These are phyloP conservation scores for Globisporangium nodosum DNA, from an alignment of 352 stramenopile species.

Conservation along the genomic window DNA sequence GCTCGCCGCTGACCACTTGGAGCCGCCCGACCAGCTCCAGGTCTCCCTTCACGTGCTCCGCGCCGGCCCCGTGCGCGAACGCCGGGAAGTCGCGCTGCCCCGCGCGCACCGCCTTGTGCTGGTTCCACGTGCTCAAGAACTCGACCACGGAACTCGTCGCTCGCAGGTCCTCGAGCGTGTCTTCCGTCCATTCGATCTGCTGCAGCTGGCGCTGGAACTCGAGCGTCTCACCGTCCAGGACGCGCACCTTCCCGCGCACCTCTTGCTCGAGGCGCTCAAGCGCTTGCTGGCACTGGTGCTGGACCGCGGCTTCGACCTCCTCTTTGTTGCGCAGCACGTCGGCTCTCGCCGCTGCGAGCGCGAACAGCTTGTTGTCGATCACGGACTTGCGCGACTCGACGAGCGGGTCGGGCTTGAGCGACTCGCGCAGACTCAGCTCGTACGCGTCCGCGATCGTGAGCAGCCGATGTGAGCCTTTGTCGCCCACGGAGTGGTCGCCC, in stretches of 20 bases:
- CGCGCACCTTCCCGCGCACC: constrained; percentile 33
- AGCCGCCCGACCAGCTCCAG: constrained; percentile 56
- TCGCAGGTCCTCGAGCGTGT: constrained; percentile 50
- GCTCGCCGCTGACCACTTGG: constrained; percentile 33
- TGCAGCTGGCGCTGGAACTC: constrained; percentile 61
- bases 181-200: constrained; percentile 71
- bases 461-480: constrained; percentile 66
- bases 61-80: constrained; percentile 16
- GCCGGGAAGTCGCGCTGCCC: constrained; percentile 66
- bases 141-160: constrained; percentile 33
- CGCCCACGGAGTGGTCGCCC: constrained; percentile 71
- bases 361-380: constrained; percentile 49
- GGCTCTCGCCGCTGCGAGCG: constrained; percentile 28
- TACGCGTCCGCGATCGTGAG: constrained; percentile 63
- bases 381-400: constrained; percentile 59
- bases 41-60: constrained; percentile 56
- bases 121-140: constrained; percentile 61
- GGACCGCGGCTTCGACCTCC: constrained; percentile 42
- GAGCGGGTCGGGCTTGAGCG: constrained; percentile 51
- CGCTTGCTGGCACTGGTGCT: constrained; percentile 41
- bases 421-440: constrained; percentile 57
- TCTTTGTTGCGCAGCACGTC: constrained; percentile 35
- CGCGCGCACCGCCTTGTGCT: constrained; percentile 57
- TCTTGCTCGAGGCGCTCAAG: constrained; percentile 39
- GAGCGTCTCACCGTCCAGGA: constrained; percentile 50